phyloP scores from a whole-genome alignment of 2,329 filamentous ascomycete genomes.

The Cercospora berteroae region DNA sequence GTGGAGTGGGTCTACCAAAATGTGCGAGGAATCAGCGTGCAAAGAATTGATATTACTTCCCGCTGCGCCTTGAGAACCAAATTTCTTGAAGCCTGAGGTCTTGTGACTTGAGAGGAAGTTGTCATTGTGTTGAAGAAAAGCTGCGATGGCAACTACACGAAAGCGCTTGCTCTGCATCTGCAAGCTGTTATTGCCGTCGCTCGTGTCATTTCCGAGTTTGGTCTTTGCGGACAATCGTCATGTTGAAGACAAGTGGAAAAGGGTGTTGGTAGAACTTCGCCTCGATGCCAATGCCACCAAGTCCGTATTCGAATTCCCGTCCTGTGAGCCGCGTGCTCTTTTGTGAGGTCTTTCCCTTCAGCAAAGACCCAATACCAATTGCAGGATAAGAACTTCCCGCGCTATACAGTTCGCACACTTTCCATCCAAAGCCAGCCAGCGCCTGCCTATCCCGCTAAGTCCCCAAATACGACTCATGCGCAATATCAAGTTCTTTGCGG shows the following conservation, averaged over 20 bases:
- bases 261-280: not conserved
- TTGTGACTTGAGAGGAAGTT: not conserved
- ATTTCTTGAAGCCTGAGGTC: not conserved
- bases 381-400: not conserved
- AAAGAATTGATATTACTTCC: not conserved
- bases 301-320: not conserved
- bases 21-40: not conserved
- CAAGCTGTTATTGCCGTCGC: not conserved
- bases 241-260: not conserved
- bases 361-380: not conserved
- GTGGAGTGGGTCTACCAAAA: not conserved
- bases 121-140: not conserved
- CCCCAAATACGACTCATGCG: not conserved
- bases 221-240: not conserved
- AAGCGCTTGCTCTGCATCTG: not conserved
- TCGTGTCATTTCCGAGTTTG: not conserved
- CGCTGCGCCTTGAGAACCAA: not conserved
- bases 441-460: not conserved
- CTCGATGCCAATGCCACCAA: not conserved
- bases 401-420: not conserved
- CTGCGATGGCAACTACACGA: not conserved
- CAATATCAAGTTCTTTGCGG: not conserved
- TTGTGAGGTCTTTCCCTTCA: not conserved
- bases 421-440: not conserved
- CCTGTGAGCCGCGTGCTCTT: not conserved